Evolutionary conservation across 2,329 filamentous ascomycete species (phyloP).

Genomic region (Penicillium hordei): DNA sequence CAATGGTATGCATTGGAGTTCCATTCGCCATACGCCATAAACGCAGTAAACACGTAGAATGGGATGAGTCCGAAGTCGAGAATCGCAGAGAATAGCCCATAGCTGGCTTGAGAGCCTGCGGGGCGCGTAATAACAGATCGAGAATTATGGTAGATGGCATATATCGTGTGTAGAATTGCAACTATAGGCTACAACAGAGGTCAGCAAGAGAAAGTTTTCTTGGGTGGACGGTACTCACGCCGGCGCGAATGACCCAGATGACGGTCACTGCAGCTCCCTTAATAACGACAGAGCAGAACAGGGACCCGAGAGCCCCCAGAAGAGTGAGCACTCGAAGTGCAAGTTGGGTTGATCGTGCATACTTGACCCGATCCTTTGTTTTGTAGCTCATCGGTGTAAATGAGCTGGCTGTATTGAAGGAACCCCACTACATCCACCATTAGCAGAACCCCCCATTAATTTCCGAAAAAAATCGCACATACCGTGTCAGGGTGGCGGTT

Average conservation of each 20-base stretch:
- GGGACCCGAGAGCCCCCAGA: constrained; percentile 66
- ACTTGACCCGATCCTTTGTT: constrained; percentile 70
- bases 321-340: constrained; percentile 66
- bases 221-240: constrained; percentile 54
- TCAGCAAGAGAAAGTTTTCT: constrained; percentile 1
- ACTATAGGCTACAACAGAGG: constrained; percentile 65
- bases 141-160: constrained; percentile 77
- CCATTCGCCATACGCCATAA: constrained; percentile 55
- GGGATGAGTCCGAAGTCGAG: constrained; percentile 68
- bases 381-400: constrained; percentile 66
- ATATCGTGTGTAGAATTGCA: constrained; percentile 68
- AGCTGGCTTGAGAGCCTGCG: constrained; percentile 78
- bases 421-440: constrained; percentile 39
- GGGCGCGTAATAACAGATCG: constrained; percentile 69
- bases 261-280: constrained; percentile 63
- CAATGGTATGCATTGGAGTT: constrained; percentile 53
- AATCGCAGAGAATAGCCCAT: constrained; percentile 78
- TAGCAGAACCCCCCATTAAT: constrained; percentile 9
- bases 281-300: constrained; percentile 76
- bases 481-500: constrained; percentile 81
- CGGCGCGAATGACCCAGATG: constrained; percentile 74
- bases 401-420: constrained; percentile 59
- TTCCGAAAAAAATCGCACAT: constrained; percentile 37
- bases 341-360: constrained; percentile 68
- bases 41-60: constrained; percentile 61